Percentiles rank a stretch among this genome's conserved stretches.
phyloP scores from a whole-genome alignment of 2,329 filamentous ascomycete species.

The Cladosporium cucumerinum region DNA sequence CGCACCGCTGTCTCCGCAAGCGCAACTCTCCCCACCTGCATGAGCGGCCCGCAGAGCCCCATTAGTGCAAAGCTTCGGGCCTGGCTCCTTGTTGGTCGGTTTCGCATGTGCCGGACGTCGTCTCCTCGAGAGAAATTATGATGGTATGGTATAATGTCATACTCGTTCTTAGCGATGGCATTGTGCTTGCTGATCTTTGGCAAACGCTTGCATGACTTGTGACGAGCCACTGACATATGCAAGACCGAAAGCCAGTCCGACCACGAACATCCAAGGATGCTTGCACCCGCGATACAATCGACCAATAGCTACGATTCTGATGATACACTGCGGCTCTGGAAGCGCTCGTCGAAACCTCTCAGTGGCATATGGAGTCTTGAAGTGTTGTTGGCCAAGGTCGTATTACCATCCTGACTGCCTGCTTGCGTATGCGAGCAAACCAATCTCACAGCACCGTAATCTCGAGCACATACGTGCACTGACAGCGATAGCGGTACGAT shows the following conservation, averaged over 20 bases:
- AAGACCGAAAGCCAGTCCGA: neutral
- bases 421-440: neutral
- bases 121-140: neutral
- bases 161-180: neutral
- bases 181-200: neutral
- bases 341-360: too few species aligned
- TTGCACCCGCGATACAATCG: neutral
- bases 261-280: neutral
- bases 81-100: neutral
- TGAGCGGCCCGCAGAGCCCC: neutral
- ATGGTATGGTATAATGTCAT: neutral
- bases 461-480: neutral
- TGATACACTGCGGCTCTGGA: neutral
- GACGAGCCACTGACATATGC: neutral
- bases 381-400: too few species aligned
- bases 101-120: neutral
- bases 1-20: neutral
- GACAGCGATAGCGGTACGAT: neutral
- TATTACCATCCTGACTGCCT: neutral
- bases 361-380: too few species aligned
- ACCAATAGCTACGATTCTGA: too few species aligned
- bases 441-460: neutral
- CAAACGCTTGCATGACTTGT: neutral
- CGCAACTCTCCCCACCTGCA: neutral
- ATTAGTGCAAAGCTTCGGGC: neutral